These are phyloP conservation scores for Candida arabinofermentans DNA, from an alignment of 805 yeast genomes.

Conservation along the genomic window DNA sequence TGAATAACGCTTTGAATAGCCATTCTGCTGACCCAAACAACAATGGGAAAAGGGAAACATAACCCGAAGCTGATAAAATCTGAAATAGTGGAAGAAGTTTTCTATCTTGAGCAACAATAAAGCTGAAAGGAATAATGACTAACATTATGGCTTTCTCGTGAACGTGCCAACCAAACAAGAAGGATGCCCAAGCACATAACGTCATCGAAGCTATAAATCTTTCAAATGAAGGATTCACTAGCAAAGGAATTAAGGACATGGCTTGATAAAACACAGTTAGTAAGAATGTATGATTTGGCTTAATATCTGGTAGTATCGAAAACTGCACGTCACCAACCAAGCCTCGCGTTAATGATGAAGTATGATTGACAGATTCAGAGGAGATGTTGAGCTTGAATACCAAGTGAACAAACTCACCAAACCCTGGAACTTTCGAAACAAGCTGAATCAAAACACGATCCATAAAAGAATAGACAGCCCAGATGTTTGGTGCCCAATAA, in stretches of 20 bases:
- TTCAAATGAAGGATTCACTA: slow-evolving; percentile 67
- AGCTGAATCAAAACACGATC: slow-evolving; percentile 65
- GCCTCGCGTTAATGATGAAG: slow-evolving; percentile 59
- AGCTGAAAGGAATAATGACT: slow-evolving; percentile 82
- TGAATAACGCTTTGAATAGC: slow-evolving; percentile 68
- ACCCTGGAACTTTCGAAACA: slow-evolving; percentile 38
- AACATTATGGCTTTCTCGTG: slow-evolving; percentile 96
- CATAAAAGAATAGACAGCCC: slow-evolving; percentile 88
- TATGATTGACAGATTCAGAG: slow-evolving; percentile 7
- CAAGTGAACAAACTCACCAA: slow-evolving; percentile 36
- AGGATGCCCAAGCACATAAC: slow-evolving; percentile 86
- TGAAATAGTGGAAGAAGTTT: slow-evolving; percentile 69
- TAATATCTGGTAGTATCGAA: slow-evolving; percentile 71
- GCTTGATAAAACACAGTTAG: slow-evolving; percentile 83
- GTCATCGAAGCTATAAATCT: slow-evolving; percentile 83
- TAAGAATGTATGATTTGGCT: slow-evolving; percentile 72
- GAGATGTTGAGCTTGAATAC: slow-evolving; percentile 6
- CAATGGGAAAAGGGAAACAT: slow-evolving; percentile 84
- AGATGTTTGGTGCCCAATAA: slow-evolving; percentile 97
- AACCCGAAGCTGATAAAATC: slow-evolving; percentile 72
- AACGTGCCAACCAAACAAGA: slow-evolving; percentile 97
- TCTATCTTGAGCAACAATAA: slow-evolving; percentile 67
- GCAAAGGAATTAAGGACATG: slow-evolving; percentile 67
- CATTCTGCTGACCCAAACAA: slow-evolving; percentile 78
- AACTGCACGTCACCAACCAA: slow-evolving; percentile 88